These are phyloP conservation scores for Penicillium sp. DNA, from an alignment of 2,329 filamentous ascomycete genomes.

Conservation along the genomic window DNA sequence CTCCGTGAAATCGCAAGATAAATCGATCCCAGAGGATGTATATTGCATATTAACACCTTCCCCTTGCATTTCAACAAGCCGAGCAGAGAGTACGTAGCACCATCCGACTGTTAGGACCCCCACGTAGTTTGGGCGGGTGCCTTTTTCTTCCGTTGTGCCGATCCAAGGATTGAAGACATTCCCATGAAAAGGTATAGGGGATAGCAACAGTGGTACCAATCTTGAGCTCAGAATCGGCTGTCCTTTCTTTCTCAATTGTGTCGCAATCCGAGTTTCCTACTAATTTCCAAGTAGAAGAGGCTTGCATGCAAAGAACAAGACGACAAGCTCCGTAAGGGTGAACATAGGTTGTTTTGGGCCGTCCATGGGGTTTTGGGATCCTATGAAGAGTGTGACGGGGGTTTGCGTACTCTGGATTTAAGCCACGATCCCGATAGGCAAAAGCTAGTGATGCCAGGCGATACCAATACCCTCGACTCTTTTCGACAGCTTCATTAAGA, in stretches of 20 bases:
- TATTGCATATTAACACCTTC: conserved; percentile 10
- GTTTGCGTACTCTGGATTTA: conserved; percentile 5
- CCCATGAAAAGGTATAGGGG: conserved; percentile 6
- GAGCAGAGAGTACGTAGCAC: conserved; percentile 17
- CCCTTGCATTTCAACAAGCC: conserved; percentile 14
- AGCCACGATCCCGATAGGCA: not conserved
- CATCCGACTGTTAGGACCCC: conserved; percentile 14
- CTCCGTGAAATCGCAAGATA: not conserved
- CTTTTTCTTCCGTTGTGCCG: not conserved
- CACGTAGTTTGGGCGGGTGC: conserved; percentile 6
- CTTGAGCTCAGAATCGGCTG: not conserved
- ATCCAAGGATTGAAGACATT: conserved; percentile 5
- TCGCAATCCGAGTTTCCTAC: conserved; percentile 6
- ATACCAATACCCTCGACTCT: conserved; percentile 15
- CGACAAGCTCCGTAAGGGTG: not conserved
- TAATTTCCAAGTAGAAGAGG: conserved; percentile 11
- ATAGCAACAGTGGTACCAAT: conserved; percentile 6
- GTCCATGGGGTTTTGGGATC: conserved; percentile 9
- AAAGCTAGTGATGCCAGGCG: conserved; percentile 4
- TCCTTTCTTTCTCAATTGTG: conserved; percentile 3
- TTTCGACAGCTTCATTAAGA: conserved; percentile 4
- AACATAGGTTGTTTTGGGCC: not conserved
- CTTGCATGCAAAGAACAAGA: not conserved
- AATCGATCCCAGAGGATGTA: not conserved
- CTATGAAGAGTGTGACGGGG: conserved; percentile 10